Evolutionary conservation across 495 filamentous ascomycete species (phyloP).

Genomic region (Poronia punctata): DNA sequence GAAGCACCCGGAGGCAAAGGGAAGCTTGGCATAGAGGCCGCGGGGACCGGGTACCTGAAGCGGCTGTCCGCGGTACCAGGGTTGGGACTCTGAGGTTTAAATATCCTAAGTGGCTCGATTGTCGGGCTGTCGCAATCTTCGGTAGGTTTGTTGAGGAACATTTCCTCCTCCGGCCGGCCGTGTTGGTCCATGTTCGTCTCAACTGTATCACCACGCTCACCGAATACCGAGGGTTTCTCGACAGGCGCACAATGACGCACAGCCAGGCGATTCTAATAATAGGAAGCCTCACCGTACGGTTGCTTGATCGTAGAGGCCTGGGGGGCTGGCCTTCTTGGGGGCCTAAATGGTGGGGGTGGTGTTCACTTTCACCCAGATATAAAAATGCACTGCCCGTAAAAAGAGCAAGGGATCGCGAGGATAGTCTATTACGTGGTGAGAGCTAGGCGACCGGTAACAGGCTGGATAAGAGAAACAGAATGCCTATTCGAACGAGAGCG

Average conservation of each 20-base stretch:
- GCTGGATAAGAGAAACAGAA: too few species aligned
- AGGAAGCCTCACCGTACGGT: constrained; percentile 21
- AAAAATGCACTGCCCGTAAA: not conserved
- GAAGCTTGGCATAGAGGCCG: constrained; percentile 41
- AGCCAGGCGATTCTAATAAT: constrained; percentile 18
- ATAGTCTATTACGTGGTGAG: not conserved
- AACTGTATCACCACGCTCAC: constrained; percentile 17
- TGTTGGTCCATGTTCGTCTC: constrained; percentile 39
- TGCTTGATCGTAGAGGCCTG: constrained; percentile 3
- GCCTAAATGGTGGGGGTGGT: not conserved
- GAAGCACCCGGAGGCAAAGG: constrained; percentile 56
- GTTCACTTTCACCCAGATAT: not conserved
- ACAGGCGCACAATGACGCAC: constrained; percentile 21
- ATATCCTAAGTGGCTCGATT: constrained; percentile 79
- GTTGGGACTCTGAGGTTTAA: constrained; percentile 56
- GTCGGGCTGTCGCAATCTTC: constrained; percentile 60
- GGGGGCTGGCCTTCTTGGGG: constrained; percentile 4
- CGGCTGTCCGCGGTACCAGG: constrained; percentile 42
- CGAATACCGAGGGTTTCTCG: constrained; percentile 11
- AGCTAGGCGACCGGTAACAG: constrained; percentile 10
- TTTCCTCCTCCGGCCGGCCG: constrained; percentile 66
- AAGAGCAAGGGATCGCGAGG: constrained; percentile 4
- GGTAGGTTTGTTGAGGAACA: constrained; percentile 60
- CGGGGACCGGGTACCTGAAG: constrained; percentile 43
- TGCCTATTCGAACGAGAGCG: too few species aligned